Conservation (phyloP, 768 basidiomycete species). For the Boletellus ananiceps region DNA sequence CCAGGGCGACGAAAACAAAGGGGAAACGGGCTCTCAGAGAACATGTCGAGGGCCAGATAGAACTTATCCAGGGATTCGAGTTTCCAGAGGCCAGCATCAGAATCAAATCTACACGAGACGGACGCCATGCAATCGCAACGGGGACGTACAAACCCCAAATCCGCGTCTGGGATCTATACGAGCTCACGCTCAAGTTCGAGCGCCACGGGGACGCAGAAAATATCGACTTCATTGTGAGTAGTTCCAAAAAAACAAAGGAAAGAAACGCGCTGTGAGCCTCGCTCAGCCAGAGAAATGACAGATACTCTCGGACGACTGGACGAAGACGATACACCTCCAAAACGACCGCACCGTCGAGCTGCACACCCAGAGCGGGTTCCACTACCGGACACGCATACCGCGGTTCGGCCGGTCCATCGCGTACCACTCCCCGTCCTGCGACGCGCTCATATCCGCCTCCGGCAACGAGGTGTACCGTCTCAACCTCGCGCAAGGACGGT, state of each 20-base stretch:
- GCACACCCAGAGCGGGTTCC: slow-evolving; percentile 90
- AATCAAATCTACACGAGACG: slow-evolving; percentile 87
- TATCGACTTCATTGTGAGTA: slow-evolving; percentile 94
- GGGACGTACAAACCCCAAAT: slow-evolving; percentile 98
- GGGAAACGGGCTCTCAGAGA: slow-evolving; percentile 64
- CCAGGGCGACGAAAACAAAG: slow-evolving; percentile 51
- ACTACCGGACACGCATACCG: slow-evolving; percentile 92
- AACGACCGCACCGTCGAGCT: slow-evolving; percentile 91
- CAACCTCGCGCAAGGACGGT: slow-evolving; percentile 93
- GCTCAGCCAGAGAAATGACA: slow-evolving; percentile 29
- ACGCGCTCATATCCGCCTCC: slow-evolving; percentile 78
- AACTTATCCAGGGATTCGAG: slow-evolving; percentile 93
- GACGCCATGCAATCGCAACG: slow-evolving; percentile 88
- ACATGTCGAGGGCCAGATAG: slow-evolving; percentile 78
- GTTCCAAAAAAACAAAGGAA: too few species aligned
- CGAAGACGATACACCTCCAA: slow-evolving; percentile 95
- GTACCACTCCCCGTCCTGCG: slow-evolving; percentile 93
- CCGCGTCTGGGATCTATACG: slow-evolving; percentile 90
- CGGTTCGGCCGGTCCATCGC: slow-evolving; percentile 88
- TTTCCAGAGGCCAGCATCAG: slow-evolving; percentile 95
- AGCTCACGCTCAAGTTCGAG: slow-evolving; percentile 92
- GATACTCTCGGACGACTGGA: slow-evolving; percentile 98
- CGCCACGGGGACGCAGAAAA: slow-evolving; percentile 95
- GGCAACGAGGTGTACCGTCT: slow-evolving; percentile 89
- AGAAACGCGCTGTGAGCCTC: not conserved